Base-by-base conservation (phyloP, 306 rosid species). In the Cicer chorassanicum region DNA sequence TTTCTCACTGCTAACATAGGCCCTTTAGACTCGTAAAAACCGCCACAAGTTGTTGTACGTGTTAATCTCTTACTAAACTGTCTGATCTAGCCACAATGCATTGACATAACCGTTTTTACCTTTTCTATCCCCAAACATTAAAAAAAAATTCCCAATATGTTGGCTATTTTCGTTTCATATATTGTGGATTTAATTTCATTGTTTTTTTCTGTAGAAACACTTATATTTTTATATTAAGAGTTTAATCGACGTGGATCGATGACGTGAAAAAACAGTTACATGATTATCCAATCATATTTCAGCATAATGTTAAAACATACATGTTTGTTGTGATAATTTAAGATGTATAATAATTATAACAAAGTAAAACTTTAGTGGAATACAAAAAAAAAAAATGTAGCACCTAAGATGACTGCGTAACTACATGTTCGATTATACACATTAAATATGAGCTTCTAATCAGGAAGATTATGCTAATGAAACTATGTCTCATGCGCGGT, bases 11-110 rank as follows among this genome's bases (percentile, higher is more conserved):
- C 59, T 41, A 62, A 13, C 12, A 42, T 48, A 54, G 81, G 78
- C 64, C 45, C 51, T 59, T 56, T 54, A 56, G 80, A 77, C 65
- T 67, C 68, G 59, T 38, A 29, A 39, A 60, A 16, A 36, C 40
- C 7, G 14, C 15, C 51, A 16, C 1, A 53, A 44, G 11, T 34
- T 41, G 34, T 41, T 62, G 4, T 56, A 60, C 75, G 74, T 72
- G 78, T 84, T 73, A 51, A 10, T 48, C 51, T 3, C 6, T 8
- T 3, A 46, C 34, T 50, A 60, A 59, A 29, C 42, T 29, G 36
- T 29, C 36, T 39, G 40, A 29, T 56, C 36, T 39, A 44, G 65
- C 70, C 68, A 70, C 61, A 19, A 7, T 21, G 44, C 54, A 68
- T 57, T 36, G 5, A 2, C 16, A 24, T 36, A 16, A 12, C 39